Base-by-base conservation (phyloP, 306 rosid species). In the Quercus bicolor region DNA sequence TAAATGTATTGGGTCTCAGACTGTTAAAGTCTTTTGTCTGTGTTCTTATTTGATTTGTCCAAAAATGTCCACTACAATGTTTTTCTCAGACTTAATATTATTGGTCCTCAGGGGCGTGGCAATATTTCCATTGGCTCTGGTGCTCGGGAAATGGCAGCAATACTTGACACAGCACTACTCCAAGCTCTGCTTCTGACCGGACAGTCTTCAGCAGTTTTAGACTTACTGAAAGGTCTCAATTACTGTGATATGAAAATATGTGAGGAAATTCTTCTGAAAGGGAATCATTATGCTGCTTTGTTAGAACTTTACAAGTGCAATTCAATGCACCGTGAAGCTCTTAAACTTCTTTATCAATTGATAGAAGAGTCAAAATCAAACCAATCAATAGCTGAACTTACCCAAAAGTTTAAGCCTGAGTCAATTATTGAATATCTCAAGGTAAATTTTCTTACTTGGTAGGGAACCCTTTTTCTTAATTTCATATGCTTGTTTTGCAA, bases 141-240 rank as follows among this genome's bases (percentile, higher is more conserved):
- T 80, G 96, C 99, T 69, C 83, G 98, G 84, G 98, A 96, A 84
- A 86, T 91, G 94, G 98, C 99, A 68, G 88, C 97, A 21, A 77
- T 96, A 80, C 89, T 96, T 75, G 99, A 96, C 82, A 96, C 98
- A 61, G 93, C 94, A 33, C 83, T 93, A 68, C 98, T 93, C 61
- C 99, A 95, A 85, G 98, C 98, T 16, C 83, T 96, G 82, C 93
- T 91, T 90, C 90, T 93, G 70, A 93, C 99, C 60, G 97, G 97
- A 80, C 99, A 93, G 75, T 76, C 94, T 79, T 84, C 88, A 13
- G 89, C 64, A 16, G 96, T 90, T 70, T 82, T 91, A 73, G 98
- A 96, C 74, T 85, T 96, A 71, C 83, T 96, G 75, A 90, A 85
- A 87, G 93, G 91, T 82, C 82, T 85, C 56, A 96, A 96, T 89